These are phyloP conservation scores for Phytophthora sp. DNA, from an alignment of 352 stramenopile species.

Conservation along the genomic window DNA sequence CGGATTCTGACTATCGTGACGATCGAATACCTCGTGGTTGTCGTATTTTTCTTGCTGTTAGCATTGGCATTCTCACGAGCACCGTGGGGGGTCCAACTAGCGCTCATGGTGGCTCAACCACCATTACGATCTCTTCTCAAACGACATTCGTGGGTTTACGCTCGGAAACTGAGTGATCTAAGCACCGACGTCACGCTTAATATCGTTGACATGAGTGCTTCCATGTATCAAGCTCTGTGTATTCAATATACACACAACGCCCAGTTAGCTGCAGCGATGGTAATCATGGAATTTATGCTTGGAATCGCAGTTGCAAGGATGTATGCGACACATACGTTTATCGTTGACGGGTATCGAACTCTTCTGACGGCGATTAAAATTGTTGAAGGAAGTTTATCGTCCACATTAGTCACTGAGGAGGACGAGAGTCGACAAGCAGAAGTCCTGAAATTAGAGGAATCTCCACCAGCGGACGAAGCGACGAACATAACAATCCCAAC, in stretches of 20 bases:
- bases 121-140: slow-evolving; percentile 34
- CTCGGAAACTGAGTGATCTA: slow-evolving; percentile 43
- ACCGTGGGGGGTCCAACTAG: slow-evolving; percentile 29
- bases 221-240: slow-evolving; percentile 42
- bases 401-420: slow-evolving; percentile 10
- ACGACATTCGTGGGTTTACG: slow-evolving; percentile 36
- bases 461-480: no score
- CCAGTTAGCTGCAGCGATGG: slow-evolving; percentile 24
- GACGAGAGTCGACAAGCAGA: no score
- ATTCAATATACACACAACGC: slow-evolving; percentile 25
- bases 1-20: slow-evolving; percentile 17
- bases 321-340: slow-evolving; percentile 39
- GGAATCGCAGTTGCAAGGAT: slow-evolving; percentile 30
- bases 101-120: slow-evolving; percentile 34
- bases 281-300: slow-evolving; percentile 32
- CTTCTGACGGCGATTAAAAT: slow-evolving; percentile 42
- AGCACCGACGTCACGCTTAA: slow-evolving; percentile 55
- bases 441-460: no score
- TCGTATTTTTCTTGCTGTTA: slow-evolving; percentile 34
- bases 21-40: slow-evolving; percentile 8
- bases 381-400: slow-evolving; percentile 28
- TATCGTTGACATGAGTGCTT: slow-evolving; percentile 43
- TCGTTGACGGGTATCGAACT: slow-evolving; percentile 31
- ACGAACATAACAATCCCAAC: no score
- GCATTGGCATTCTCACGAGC: slow-evolving; percentile 32